Base-by-base conservation (phyloP, 208 protist species). In the Leishmania martiniquensis region DNA sequence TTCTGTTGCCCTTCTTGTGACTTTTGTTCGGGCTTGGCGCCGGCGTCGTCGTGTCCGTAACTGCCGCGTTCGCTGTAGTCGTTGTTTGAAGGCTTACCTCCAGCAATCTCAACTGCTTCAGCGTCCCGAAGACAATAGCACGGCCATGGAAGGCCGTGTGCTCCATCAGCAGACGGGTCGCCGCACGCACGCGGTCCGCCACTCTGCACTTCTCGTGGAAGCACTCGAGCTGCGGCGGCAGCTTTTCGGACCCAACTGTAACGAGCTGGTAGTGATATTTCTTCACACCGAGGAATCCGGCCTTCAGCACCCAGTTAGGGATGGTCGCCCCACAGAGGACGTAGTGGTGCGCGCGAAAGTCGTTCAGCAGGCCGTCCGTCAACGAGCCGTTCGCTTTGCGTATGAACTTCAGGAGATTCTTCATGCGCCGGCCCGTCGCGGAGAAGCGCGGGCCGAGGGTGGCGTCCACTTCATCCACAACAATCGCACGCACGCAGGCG, bases 211-310 rank as follows among this genome's bases (percentile, higher is more conserved):
- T 70, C 62, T 93, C 81, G 29, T 79, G 65, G 71, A 88, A 91
- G 78, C 88, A 95, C 72, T 94, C 85, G 17, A 97, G 85, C 54
- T 85, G 78, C 34, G 83, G 74, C 45, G 92, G 92, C 77, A 97
- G 83, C 81, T 97, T 97, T 32, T 82, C 85, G 62, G 82, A 90
- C 15, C 94, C 94, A 4, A 92, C 86, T 15, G 83, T 76, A 0
- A 97, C 89, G 59, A 97, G 90, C 74, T 93, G 89, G 83, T 97
- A 97, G 87, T 96, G 95, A 86, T 95, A 97, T 87, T 97, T 97
- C 84, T 97, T 97, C 72, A 94, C 89, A 17, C 94, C 94, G 55
- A 97, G 87, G 78, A 97, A 97, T 12, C 94, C 92, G 4, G 92
- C 92, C 78, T 96, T 96, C 68, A 97, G 71, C 29, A 97, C 94